Percentiles rank a stretch among this genome's conserved stretches.
Conservation (phyloP, 495 filamentous ascomycete genomes). For the Aspergillus hancockii region DNA sequence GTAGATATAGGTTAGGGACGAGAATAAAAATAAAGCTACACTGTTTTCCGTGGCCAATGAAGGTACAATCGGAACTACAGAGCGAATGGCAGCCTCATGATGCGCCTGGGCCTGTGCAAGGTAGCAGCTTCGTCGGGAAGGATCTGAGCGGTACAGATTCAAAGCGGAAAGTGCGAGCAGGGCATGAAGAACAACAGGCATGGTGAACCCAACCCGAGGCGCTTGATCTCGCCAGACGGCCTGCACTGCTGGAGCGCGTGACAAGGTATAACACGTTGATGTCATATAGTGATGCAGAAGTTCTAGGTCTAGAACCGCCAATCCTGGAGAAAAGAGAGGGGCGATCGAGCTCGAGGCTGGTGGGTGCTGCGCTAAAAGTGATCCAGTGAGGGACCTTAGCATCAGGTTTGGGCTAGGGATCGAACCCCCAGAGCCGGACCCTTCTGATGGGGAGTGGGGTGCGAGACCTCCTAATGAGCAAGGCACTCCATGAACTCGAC, state of each 20-base stretch:
- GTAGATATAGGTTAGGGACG: conserved; percentile 30
- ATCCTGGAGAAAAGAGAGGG: neutral
- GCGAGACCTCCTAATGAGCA: conserved; percentile 11
- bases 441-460: neutral
- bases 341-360: too few species aligned
- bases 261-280: conserved; percentile 39
- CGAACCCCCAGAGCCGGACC: too few species aligned
- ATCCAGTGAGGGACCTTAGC: neutral
- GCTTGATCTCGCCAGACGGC: conserved; percentile 33
- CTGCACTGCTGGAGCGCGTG: conserved; percentile 28
- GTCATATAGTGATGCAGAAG: conserved; percentile 41
- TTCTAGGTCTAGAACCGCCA: conserved; percentile 28
- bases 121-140: conserved; percentile 18
- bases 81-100: conserved; percentile 32
- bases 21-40: conserved; percentile 39
- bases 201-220: conserved; percentile 32
- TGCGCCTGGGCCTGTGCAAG: conserved; percentile 32
- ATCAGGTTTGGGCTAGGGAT: neutral
- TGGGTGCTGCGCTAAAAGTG: too few species aligned
- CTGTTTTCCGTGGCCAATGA: conserved; percentile 29
- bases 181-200: conserved; percentile 33
- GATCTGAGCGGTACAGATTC: conserved; percentile 34
- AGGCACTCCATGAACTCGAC: conserved; percentile 15
- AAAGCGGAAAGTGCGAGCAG: conserved; percentile 39
- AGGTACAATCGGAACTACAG: conserved; percentile 26